Base-by-base conservation (phyloP, 2,329 filamentous ascomycete species). In the Pseudogymnoascus sp. region DNA sequence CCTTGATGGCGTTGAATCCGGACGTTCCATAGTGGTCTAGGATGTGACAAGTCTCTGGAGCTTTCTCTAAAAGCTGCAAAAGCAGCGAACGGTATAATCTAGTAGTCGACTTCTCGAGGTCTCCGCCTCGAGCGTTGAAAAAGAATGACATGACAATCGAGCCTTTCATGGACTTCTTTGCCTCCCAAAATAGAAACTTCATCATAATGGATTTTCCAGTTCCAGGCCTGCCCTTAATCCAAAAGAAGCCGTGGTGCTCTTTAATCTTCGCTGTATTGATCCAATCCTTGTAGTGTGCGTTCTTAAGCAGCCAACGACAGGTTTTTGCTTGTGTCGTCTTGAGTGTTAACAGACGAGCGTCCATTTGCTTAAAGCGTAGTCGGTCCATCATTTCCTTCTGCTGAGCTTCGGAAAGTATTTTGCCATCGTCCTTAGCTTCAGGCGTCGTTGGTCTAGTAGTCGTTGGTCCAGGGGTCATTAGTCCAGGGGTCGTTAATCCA, bases 31-130 rank as follows among this genome's bases (percentile, higher is more conserved):
- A 38, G 37, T 38, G 7, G 33, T 77, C 71, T 0, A 80, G 65
- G 0, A 75, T 66, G 0, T 53, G 4, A 47, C 77, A 73, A 0
- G 81, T 68, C 0, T 75, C 69, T 0, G 75, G 71, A 0, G 72
- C 59, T 0, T 68, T 62, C 0, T 70, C 16, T 0, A 83, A 66
- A 0, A 84, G 66, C 28, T 84, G 80, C 0, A 70, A 63, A 0
- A 84, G 50, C 0, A 84, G 56, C 0, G 78, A 79, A 1, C 80
- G 73, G 65, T 80, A 83, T 73, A 84, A 77, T 0, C 82, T 82
- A 0, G 73, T 6, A 0, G 73, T 70, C 0, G 78, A 76, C 44
- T 73, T 80, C 44, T 84, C 79, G 8, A 80, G 68, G 4, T 69
- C 0, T 66, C 62, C 63, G 11, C 63, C 62, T 67, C 61, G 59